Conservation (phyloP, 176 grass and related monocot species). For the Canna indica region DNA sequence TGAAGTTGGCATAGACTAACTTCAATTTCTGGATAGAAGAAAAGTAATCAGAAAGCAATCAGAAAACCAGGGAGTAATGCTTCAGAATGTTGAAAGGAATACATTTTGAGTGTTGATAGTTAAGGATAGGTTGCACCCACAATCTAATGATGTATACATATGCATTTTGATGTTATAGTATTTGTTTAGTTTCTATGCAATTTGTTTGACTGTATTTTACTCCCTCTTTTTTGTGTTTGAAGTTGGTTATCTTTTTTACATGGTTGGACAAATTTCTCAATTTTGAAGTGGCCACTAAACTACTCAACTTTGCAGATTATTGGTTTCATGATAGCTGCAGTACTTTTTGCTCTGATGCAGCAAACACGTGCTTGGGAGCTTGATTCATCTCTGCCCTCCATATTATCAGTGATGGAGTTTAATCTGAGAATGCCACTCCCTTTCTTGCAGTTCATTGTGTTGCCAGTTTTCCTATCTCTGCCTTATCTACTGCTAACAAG, state of each 20-base stretch:
- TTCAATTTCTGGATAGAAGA: constrained; percentile 2
- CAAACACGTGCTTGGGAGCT: constrained; percentile 76
- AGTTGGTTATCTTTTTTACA: not conserved
- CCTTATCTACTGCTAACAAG: constrained; percentile 31
- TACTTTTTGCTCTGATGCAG: constrained; percentile 80
- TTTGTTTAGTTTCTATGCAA: not conserved
- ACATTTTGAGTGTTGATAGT: not conserved
- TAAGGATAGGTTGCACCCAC: not conserved
- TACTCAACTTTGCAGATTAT: constrained; percentile 58
- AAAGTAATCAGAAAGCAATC: not conserved
- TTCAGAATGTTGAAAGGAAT: not conserved
- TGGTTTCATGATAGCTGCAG: constrained; percentile 72
- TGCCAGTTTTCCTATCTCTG: constrained; percentile 52
- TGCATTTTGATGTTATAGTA: not conserved
- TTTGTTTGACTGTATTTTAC: not conserved
- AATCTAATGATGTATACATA: not conserved
- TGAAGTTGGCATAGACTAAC: not conserved
- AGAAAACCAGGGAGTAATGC: not conserved
- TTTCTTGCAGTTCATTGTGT: constrained; percentile 47
- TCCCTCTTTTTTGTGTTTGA: not conserved
- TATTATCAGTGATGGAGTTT: constrained; percentile 67
- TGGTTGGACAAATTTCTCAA: not conserved
- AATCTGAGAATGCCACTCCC: constrained; percentile 62
- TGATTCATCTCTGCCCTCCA: constrained; percentile 72
- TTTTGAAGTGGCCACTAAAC: constrained; percentile 1